phyloP scores from a whole-genome alignment of 257 asterid species.

The Nicotiana otophora region DNA sequence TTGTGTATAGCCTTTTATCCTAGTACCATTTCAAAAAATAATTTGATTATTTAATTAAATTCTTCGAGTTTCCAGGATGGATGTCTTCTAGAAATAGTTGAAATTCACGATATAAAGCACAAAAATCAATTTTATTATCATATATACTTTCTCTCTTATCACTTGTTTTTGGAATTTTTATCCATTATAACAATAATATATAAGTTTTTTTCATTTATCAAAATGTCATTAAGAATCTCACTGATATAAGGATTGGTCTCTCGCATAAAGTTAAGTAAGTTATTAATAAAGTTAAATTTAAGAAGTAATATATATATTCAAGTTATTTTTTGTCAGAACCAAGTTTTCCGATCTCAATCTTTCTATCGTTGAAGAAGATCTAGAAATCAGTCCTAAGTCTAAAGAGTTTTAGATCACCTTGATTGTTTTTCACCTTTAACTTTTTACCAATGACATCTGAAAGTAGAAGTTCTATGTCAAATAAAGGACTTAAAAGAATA shows the following conservation, averaged over 20 bases:
- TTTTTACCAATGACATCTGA: background rate
- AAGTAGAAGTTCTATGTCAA: background rate
- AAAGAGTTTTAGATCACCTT: background rate
- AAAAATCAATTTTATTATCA: too few relatives aligned
- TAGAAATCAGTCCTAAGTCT: background rate
- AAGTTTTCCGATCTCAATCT: background rate
- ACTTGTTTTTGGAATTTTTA: too few relatives aligned
- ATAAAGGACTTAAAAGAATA: background rate
- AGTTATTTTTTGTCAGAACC: background rate
- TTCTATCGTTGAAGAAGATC: background rate
- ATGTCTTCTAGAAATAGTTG: background rate
- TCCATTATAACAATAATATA: too few relatives aligned
- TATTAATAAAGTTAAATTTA: background rate
- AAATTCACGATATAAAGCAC: background rate
- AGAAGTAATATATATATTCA: background rate
- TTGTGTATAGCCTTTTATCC: too few relatives aligned
- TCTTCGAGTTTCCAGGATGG: background rate
- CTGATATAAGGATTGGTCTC: background rate
- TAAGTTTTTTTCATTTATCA: too few relatives aligned
- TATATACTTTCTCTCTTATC: background rate
- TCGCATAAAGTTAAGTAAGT: background rate
- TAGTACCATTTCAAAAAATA: too few relatives aligned
- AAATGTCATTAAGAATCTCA: background rate
- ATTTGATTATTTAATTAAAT: too few relatives aligned
- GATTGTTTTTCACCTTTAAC: background rate